phyloP scores from a whole-genome alignment of 2,329 filamentous ascomycete genomes.

The Sporothrix inflata region DNA sequence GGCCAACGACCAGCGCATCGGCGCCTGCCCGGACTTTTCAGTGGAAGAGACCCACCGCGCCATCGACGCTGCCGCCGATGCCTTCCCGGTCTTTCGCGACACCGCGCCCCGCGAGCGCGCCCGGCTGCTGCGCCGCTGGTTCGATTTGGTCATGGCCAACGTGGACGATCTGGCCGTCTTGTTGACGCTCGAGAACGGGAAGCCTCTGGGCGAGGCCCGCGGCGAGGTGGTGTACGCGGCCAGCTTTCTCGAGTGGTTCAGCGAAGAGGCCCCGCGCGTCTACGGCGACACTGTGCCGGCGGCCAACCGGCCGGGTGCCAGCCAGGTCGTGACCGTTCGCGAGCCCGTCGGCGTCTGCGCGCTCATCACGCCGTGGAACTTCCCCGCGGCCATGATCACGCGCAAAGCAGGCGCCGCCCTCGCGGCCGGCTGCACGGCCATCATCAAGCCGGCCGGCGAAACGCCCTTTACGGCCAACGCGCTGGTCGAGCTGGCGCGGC shows the following conservation, averaged over 20 bases:
- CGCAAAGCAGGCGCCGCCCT: slow-evolving; percentile 73
- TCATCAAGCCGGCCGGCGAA: slow-evolving; percentile 88
- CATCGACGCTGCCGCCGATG: slow-evolving; percentile 77
- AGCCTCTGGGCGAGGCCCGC: slow-evolving; percentile 74
- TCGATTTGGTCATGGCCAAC: slow-evolving; percentile 77
- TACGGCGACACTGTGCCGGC: slow-evolving; percentile 78
- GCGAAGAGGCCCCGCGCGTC: slow-evolving; percentile 72
- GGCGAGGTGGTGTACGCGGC: slow-evolving; percentile 74
- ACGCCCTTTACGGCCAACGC: slow-evolving; percentile 91
- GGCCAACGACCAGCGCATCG: slow-evolving; percentile 77
- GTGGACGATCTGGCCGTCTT: slow-evolving; percentile 78
- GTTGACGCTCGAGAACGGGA: slow-evolving; percentile 89
- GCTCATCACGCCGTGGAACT: slow-evolving; percentile 88
- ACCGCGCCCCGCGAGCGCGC: slow-evolving; percentile 75
- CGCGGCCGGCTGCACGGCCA: slow-evolving; percentile 90
- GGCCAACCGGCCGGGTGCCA: slow-evolving; percentile 69
- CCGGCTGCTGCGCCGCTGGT: slow-evolving; percentile 77
- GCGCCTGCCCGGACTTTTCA: slow-evolving; percentile 78
- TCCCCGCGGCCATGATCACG: slow-evolving; percentile 76
- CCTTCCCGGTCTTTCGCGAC: slow-evolving; percentile 71
- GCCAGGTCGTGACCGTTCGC: slow-evolving; percentile 76
- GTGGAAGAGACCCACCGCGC: slow-evolving; percentile 71
- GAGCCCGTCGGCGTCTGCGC: slow-evolving; percentile 85
- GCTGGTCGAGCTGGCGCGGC: slow-evolving; percentile 79
- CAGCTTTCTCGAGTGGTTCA: slow-evolving; percentile 80